These are phyloP conservation scores for Amaranthus palmeri DNA, from an alignment of 148 eudicot genomes.

Conservation along the genomic window DNA sequence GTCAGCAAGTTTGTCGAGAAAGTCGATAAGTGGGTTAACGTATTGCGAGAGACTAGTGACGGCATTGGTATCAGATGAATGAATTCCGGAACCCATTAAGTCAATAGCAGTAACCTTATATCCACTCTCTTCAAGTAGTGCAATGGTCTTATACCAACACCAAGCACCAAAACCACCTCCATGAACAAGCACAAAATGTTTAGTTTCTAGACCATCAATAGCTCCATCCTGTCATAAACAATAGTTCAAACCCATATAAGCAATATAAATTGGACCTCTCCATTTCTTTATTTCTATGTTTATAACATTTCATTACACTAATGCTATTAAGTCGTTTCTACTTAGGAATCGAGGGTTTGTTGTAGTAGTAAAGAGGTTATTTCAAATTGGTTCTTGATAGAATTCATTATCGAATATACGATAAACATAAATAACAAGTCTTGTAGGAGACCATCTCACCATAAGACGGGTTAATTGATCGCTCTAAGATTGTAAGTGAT, in stretches of 20 bases:
- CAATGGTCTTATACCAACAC: conserved; percentile 98
- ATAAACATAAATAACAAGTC: too few relatives aligned
- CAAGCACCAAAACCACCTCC: conserved; percentile 99
- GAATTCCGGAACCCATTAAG: conserved; percentile 87
- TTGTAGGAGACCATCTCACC: too few relatives aligned
- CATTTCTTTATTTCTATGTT: not conserved
- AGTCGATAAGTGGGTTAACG: conserved; percentile 71
- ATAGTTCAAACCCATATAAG: not conserved
- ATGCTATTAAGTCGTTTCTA: too few relatives aligned
- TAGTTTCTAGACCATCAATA: conserved; percentile 53
- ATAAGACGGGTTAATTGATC: too few relatives aligned
- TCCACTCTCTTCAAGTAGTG: conserved; percentile 77
- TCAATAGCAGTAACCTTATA: conserved; percentile 79
- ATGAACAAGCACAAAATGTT: conserved; percentile 82
- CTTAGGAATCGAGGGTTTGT: too few relatives aligned
- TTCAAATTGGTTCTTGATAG: too few relatives aligned
- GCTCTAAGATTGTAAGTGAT: too few relatives aligned
- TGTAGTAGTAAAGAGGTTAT: too few relatives aligned
- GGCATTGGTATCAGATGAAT: conserved; percentile 66
- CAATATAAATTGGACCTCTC: not conserved
- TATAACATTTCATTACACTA: not conserved
- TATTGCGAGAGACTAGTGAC: conserved; percentile 74
- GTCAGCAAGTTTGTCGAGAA: conserved; percentile 65
- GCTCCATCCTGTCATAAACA: conserved; percentile 46
- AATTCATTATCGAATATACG: too few relatives aligned